phyloP scores from a whole-genome alignment of 257 asterid genomes.

The Fraxinus pennsylvanica region DNA sequence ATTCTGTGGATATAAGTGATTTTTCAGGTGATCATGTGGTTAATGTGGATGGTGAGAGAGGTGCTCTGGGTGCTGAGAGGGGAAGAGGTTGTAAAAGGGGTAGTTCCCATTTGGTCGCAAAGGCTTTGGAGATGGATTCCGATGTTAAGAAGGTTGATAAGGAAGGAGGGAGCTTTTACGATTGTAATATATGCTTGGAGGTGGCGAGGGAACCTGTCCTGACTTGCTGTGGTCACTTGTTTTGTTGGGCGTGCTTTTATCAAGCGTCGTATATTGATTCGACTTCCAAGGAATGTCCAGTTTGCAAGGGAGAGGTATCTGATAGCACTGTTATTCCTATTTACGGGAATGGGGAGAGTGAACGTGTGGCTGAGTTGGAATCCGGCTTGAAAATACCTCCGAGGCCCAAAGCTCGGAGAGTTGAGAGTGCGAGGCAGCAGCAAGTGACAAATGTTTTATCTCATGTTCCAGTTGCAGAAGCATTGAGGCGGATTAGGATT shows the following conservation, averaged over 20 bases:
- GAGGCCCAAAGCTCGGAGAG: conserved; percentile 54
- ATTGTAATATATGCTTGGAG: conserved; percentile 47
- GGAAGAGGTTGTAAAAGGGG: conserved; percentile 69
- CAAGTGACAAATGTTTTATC: conserved; percentile 36
- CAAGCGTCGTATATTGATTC: conserved; percentile 50
- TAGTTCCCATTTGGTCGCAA: conserved; percentile 78
- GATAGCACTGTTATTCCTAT: conserved; percentile 46
- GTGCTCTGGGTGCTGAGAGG: conserved; percentile 34
- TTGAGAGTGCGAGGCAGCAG: conserved; percentile 55
- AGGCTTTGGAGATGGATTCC: conserved; percentile 61
- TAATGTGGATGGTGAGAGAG: conserved; percentile 32
- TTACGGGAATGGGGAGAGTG: conserved; percentile 47
- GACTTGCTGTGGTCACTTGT: conserved; percentile 62
- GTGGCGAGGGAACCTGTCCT: conserved; percentile 52
- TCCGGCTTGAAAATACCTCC: conserved; percentile 46
- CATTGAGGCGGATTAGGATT: conserved; percentile 52
- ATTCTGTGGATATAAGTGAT: conserved; percentile 30
- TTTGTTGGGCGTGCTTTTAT: conserved; percentile 62
- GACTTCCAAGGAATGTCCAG: conserved; percentile 52
- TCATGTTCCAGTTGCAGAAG: conserved; percentile 57
- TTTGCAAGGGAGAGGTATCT: conserved; percentile 56
- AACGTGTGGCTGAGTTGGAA: conserved; percentile 31
- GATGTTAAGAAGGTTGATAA: conserved; percentile 51
- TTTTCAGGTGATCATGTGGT: conserved; percentile 26
- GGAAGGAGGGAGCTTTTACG: conserved; percentile 46